Conservation (phyloP, 192 early-diverging fungal genomes). For the Coemansia sp. region DNA sequence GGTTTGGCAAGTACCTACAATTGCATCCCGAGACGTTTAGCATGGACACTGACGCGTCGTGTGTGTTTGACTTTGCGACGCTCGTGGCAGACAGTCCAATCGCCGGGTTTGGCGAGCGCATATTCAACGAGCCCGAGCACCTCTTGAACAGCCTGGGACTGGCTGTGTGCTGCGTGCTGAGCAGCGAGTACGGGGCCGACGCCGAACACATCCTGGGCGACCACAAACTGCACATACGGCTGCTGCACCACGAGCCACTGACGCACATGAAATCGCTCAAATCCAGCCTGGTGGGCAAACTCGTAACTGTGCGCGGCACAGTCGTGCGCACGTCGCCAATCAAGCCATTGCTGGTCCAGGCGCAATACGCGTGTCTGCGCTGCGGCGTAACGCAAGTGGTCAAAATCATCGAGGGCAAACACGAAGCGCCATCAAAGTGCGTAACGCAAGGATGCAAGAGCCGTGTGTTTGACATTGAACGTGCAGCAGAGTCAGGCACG, state of each 20-base stretch:
- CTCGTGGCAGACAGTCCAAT: conserved; percentile 25
- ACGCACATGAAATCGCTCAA: conserved; percentile 71
- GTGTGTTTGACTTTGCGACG: conserved; percentile 35
- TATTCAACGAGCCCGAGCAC: conserved; percentile 38
- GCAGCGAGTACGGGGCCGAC: conserved; percentile 39
- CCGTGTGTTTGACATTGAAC: conserved; percentile 60
- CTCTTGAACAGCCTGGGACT: conserved; percentile 38
- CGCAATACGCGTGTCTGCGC: conserved; percentile 61
- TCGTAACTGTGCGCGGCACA: conserved; percentile 72
- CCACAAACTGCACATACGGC: conserved; percentile 46
- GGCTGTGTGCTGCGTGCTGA: conserved; percentile 47
- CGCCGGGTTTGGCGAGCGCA: conserved; percentile 32
- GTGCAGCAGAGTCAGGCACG: conserved; percentile 51
- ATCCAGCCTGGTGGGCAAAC: conserved; percentile 66
- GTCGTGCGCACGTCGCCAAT: conserved; percentile 75
- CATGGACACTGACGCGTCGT: conserved; percentile 40
- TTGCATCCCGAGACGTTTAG: conserved; percentile 36
- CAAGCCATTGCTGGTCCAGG: conserved; percentile 62
- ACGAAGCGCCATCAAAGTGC: conserved; percentile 61
- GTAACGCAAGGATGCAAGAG: conserved; percentile 62
- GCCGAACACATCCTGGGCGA: conserved; percentile 45
- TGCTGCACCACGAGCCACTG: conserved; percentile 53
- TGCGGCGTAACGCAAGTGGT: conserved; percentile 60
- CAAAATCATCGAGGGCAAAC: conserved; percentile 64
- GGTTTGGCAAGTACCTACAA: conserved; percentile 34